phyloP scores from a whole-genome alignment of 805 yeast genomes.

The Brettanomyces anomalus region DNA sequence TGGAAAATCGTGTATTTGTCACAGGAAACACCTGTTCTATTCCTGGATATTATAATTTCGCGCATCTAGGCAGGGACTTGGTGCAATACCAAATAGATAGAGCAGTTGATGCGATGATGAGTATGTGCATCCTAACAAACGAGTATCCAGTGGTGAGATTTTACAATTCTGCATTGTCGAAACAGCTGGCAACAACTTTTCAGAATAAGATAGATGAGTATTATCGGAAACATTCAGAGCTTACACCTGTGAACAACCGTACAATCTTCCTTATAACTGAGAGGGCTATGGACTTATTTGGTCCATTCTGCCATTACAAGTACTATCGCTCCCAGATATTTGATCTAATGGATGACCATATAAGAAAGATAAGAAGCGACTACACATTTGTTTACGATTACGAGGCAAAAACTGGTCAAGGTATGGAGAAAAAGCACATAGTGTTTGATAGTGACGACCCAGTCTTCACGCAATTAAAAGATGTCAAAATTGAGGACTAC shows the following conservation, averaged over 20 bases:
- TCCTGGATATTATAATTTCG: constrained; percentile 66
- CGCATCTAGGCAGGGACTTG: constrained; percentile 38
- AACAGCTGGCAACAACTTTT: constrained; percentile 56
- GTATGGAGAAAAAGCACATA: constrained; percentile 16
- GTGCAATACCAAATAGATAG: constrained; percentile 48
- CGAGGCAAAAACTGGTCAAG: constrained; percentile 19
- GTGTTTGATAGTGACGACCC: constrained; percentile 20
- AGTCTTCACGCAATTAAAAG: constrained; percentile 17
- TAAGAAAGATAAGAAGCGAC: constrained; percentile 17
- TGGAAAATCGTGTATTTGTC: constrained; percentile 66
- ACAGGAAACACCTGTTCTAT: constrained; percentile 52
- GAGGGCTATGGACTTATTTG: constrained; percentile 71
- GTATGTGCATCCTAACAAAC: constrained; percentile 68
- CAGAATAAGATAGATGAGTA: constrained; percentile 68
- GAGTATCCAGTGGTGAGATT: constrained; percentile 84
- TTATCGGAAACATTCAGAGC: constrained; percentile 57
- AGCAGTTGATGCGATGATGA: constrained; percentile 59
- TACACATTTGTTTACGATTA: constrained; percentile 20
- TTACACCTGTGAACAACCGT: constrained; percentile 40
- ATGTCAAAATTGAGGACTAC: constrained; percentile 19
- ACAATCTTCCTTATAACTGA: constrained; percentile 72
- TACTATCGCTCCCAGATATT: constrained; percentile 87
- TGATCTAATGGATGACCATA: constrained; percentile 39
- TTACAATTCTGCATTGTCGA: constrained; percentile 45
- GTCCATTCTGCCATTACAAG: constrained; percentile 85